Conservation (phyloP, 257 asterid genomes). For the Lycium ferocissimum region DNA sequence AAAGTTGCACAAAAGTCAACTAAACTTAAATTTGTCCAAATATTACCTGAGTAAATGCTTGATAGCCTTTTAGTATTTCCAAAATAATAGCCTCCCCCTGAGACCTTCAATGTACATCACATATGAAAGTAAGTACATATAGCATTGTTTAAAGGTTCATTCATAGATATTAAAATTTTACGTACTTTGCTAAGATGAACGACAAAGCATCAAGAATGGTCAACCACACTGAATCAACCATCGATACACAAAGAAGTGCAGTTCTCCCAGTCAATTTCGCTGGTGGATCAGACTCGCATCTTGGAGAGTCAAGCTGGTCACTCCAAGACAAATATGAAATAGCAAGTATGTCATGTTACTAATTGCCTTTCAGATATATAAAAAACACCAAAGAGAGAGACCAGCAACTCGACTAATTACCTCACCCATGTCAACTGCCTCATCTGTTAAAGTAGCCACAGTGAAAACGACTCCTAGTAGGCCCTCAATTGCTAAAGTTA, state of each 20-base stretch:
- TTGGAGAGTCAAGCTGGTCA: slow-evolving; percentile 89
- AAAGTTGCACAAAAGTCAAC: not conserved
- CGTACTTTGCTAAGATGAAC: slow-evolving; percentile 84
- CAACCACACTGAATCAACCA: slow-evolving; percentile 95
- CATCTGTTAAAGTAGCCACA: slow-evolving; percentile 97
- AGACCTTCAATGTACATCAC: slow-evolving; percentile 59
- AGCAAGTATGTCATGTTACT: slow-evolving; percentile 30
- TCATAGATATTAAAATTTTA: slow-evolving; percentile 33
- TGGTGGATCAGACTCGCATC: slow-evolving; percentile 76
- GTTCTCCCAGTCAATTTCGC: slow-evolving; percentile 69
- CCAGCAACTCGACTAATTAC: slow-evolving; percentile 47
- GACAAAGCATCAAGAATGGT: slow-evolving; percentile 94
- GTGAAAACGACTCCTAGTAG: slow-evolving; percentile 92
- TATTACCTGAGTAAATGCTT: slow-evolving; percentile 95
- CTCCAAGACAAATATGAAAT: slow-evolving; percentile 47
- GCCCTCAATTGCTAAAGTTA: slow-evolving; percentile 97
- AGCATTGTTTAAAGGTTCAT: slow-evolving; percentile 33
- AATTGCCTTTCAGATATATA: not conserved
- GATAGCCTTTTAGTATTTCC: slow-evolving; percentile 98
- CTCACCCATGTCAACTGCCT: slow-evolving; percentile 96
- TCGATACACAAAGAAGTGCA: slow-evolving; percentile 75
- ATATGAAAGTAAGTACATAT: slow-evolving; percentile 11
- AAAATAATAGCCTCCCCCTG: slow-evolving; percentile 98
- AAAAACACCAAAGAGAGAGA: slow-evolving; percentile 10
- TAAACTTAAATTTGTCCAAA: slow-evolving; percentile 21